Evolutionary conservation across 768 basidiomycete species (phyloP).

Genomic region (Agrocybe chaxingu): DNA sequence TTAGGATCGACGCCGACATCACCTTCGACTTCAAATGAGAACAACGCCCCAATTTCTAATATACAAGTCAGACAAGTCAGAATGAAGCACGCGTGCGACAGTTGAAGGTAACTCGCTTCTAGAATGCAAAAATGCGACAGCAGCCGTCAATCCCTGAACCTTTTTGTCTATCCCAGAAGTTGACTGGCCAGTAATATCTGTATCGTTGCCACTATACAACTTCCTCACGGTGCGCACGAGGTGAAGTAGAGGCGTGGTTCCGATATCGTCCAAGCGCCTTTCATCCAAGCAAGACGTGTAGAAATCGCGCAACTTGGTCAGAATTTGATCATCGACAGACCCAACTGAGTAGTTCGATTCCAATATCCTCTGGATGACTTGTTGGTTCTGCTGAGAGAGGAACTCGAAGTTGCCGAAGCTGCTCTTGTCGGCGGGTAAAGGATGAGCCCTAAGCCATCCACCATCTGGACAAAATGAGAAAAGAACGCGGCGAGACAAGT

Average conservation of each 20-base stretch:
- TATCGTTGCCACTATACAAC: constrained; percentile 55
- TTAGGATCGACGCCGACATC: constrained; percentile 87
- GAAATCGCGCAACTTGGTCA: constrained; percentile 64
- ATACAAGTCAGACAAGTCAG: background rate
- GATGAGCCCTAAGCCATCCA: constrained; percentile 82
- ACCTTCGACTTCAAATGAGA: constrained; percentile 83
- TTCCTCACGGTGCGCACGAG: constrained; percentile 60
- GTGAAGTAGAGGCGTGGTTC: constrained; percentile 64
- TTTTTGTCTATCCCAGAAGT: constrained; percentile 15
- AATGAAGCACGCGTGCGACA: background rate
- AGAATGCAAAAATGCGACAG: constrained; percentile 84
- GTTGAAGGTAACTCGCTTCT: constrained; percentile 44
- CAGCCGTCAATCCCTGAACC: constrained; percentile 68
- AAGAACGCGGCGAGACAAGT: background rate
- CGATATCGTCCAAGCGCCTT: constrained; percentile 68
- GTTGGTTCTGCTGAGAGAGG: constrained; percentile 72
- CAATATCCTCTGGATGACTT: constrained; percentile 71
- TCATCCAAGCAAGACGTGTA: constrained; percentile 85
- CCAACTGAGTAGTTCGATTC: constrained; percentile 40
- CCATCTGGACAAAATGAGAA: constrained; percentile 51
- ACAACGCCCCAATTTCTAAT: constrained; percentile 72
- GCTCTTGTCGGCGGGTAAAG: constrained; percentile 84
- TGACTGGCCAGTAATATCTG: constrained; percentile 24
- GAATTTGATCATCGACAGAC: constrained; percentile 47
- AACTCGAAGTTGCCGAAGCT: constrained; percentile 69